Percentiles rank a stretch among this genome's conserved stretches.
Conservation (phyloP, 2,329 filamentous ascomycete genomes). For the Cladosporium austrohemisphaericum region DNA sequence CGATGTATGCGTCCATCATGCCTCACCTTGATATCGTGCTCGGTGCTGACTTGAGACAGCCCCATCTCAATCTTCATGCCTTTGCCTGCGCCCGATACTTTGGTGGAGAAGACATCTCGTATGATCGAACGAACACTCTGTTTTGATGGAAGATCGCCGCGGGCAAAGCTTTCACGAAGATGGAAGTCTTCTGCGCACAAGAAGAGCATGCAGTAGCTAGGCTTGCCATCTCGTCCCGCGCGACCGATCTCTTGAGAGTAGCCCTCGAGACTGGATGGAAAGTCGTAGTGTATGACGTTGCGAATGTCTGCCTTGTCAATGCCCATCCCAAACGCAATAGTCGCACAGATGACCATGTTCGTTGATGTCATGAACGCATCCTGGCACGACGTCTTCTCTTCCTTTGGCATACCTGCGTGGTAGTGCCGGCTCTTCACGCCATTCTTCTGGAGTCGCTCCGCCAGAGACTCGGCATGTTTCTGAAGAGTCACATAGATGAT, state of each 20-base stretch:
- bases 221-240: slow-evolving; percentile 52
- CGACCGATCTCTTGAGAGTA: slow-evolving; percentile 58
- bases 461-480: slow-evolving; percentile 48
- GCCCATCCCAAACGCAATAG: slow-evolving; percentile 59
- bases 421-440: slow-evolving; percentile 46
- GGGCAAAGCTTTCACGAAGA: slow-evolving; percentile 56
- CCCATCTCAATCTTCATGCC: slow-evolving; percentile 41
- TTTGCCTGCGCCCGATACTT: slow-evolving; percentile 7
- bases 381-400: slow-evolving; percentile 46
- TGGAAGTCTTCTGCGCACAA: slow-evolving; percentile 57
- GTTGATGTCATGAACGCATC: slow-evolving; percentile 50
- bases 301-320: slow-evolving; percentile 56
- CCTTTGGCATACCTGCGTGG: slow-evolving; percentile 50
- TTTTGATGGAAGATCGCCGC: slow-evolving; percentile 56
- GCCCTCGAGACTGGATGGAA: slow-evolving; percentile 52
- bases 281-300: slow-evolving; percentile 53
- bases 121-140: slow-evolving; percentile 49
- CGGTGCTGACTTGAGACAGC: slow-evolving; percentile 43
- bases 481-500: slow-evolving; percentile 61
- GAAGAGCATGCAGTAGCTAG: slow-evolving; percentile 56
- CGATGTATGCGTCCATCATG: not conserved
- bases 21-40: slow-evolving; percentile 52
- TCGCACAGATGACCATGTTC: slow-evolving; percentile 42
- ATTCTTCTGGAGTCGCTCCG: slow-evolving; percentile 34
- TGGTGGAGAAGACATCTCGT: slow-evolving; percentile 47